Base-by-base conservation (phyloP, 805 yeast genomes). In the Wickerhamiella lipophila region DNA sequence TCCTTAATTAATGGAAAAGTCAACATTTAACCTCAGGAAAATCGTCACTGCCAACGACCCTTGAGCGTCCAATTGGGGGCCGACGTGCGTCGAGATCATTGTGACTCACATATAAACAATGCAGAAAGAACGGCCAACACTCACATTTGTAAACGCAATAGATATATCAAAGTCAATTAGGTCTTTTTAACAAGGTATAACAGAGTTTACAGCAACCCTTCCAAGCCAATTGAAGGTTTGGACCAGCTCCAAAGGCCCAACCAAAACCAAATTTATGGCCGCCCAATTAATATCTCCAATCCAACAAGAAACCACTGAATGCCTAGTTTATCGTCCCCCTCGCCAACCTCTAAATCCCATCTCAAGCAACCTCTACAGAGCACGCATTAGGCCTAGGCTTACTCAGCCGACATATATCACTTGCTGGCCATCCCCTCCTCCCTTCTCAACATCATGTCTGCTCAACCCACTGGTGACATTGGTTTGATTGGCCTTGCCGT, bases 401-500 rank as follows among this genome's bases (percentile, higher is more conserved):
- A 36, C 26, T 36, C 41, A 40, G 43, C 43, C 27, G 30, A 12
- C 27, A 13, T 40, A 40, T 40, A 40, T 40, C 25, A 40, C 30
- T 40, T 25, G 43, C 43, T 40, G 30, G 15, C 42, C 9, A n/a
- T n/a, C 30, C 43, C 21, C 43, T 15, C 30, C 30, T 12, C n/a
- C 19, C 38, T 5, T 13, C 21, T 32, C 38, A 16, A 32, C 38
- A 32, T 32, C 38, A 32, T 32, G 38, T 32, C 38, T 32, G 38
- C 38, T 30, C 42, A 51, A 43, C 53, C 60, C 23, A 52, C 51
- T 46, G 92, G 89, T 76, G 98, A 89, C 81, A 80, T 89, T 70
- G 98, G 96, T 71, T 84, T 89, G 69, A 88, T 92, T 66, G 98
- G 98, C 68, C 78, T 89, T 78, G 98, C 98, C 82, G 98, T 89